Base-by-base conservation (phyloP, 192 early-diverging fungal species). In the Coemansia sp. region DNA sequence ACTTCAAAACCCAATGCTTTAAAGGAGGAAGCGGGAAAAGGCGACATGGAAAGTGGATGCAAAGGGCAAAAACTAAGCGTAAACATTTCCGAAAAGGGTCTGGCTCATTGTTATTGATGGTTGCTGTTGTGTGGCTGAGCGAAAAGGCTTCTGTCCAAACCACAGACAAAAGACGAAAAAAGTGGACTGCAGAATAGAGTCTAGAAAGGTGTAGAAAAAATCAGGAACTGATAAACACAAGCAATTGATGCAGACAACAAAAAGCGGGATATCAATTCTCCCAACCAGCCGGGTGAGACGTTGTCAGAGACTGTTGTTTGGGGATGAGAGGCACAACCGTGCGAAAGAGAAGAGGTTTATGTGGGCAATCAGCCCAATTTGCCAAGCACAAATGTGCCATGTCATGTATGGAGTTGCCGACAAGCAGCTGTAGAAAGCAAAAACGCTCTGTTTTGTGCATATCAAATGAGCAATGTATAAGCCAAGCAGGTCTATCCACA, bases 311-410 rank as follows among this genome's bases (percentile, higher is more conserved):
- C 8, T 20, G 45, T 48, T 25, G 23, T 20, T 48, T 48, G 45
- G 45, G 45, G 22, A 1, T 9, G 6, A 7, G 15, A 27, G 45
- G 23, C 6, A 25, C 2, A n/a, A n/a, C n/a, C n/a, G n/a, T n/a
- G n/a, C n/a, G n/a, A 7, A 36, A 50, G 27, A 25, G 25, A 33
- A 48, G 29, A 42, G 4, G n/a, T 44, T 34, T 34, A 54, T 54
- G 52, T 30, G 15, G 52, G 30, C 52, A 54, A 54, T 54, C 52
- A 54, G 19, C 52, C 27, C 52, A 19, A 54, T 54, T 54, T 54
- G 27, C 27, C 11, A 14, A 7, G 30, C 29, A n/a, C n/a, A 54
- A 14, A 7, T 30, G 52, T 3, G 50, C 50, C 15, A 17, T 20
- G 25, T 25, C 15, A 19, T 54, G 27, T 54, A 54, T 54, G 52